These are phyloP conservation scores for Senna siamea DNA, from an alignment of 306 rosid genomes.

Conservation along the genomic window DNA sequence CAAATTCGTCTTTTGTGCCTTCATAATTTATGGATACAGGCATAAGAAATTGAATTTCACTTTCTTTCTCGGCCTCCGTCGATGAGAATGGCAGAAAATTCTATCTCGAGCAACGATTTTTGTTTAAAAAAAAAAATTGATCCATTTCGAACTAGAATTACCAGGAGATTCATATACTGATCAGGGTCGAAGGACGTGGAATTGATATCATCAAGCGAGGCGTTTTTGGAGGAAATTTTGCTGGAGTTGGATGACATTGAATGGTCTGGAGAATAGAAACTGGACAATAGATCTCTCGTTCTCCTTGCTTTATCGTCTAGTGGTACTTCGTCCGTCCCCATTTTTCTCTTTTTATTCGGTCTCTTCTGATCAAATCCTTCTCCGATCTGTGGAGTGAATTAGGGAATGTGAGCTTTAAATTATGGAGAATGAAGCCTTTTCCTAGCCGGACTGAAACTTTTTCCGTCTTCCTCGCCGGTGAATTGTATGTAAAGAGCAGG, in stretches of 20 bases:
- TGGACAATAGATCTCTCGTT: slow-evolving; percentile 91
- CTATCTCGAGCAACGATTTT: neutral
- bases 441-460: neutral
- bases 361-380: neutral
- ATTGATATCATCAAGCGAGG: slow-evolving; percentile 81
- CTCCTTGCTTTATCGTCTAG: slow-evolving; percentile 89
- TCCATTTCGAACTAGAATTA: slow-evolving; percentile 32
- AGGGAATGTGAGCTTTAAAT: slow-evolving; percentile 1
- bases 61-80: neutral
- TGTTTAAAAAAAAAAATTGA: neutral
- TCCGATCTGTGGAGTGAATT: slow-evolving; percentile 31
- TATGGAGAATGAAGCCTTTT: neutral
- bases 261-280: slow-evolving; percentile 90
- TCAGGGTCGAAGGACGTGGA: slow-evolving; percentile 78
- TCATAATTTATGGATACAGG: slow-evolving; percentile 23
- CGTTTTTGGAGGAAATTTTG: slow-evolving; percentile 45
- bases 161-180: slow-evolving; percentile 85
- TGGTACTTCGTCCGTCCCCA: slow-evolving; percentile 65
- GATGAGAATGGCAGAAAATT: too few species aligned
- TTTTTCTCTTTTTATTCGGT: slow-evolving; percentile 36
- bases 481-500: neutral
- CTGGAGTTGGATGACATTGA: slow-evolving; percentile 55
- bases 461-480: neutral
- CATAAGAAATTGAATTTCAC: neutral
- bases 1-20: slow-evolving; percentile 74